phyloP scores from a whole-genome alignment of 2,329 filamentous ascomycete genomes.

The Fusarium incarnatum region DNA sequence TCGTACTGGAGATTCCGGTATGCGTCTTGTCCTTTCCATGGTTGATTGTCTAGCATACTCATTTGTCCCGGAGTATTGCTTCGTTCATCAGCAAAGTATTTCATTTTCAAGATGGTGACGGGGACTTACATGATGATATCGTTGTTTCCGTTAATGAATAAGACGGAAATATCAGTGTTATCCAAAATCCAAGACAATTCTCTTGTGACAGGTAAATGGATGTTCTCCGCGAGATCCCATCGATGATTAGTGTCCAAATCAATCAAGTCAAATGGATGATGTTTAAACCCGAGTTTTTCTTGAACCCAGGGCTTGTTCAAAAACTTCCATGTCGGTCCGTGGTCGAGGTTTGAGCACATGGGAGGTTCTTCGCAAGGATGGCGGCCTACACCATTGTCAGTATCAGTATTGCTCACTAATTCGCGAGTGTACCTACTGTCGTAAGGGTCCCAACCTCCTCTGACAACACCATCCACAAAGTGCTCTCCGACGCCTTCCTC shows the following conservation, averaged over 20 bases:
- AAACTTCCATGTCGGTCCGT: constrained; percentile 26
- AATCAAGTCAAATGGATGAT: constrained; percentile 13
- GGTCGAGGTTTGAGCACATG: constrained; percentile 19
- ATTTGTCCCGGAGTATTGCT: constrained; percentile 34
- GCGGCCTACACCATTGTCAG: not conserved
- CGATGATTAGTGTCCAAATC: constrained; percentile 13
- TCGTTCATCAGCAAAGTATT: not conserved
- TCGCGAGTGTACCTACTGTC: not conserved
- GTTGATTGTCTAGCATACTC: constrained; percentile 23
- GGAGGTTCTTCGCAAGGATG: constrained; percentile 22
- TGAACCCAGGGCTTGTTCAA: constrained; percentile 28
- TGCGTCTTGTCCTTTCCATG: not conserved
- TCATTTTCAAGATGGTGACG: rapidly evolving
- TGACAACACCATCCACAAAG: constrained; percentile 4
- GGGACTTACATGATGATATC: constrained; percentile 26
- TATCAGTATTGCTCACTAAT: too few relatives aligned
- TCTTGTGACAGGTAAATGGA: constrained; percentile 24
- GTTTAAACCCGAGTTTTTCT: constrained; percentile 19
- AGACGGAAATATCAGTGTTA: constrained; percentile 9
- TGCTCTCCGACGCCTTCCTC: constrained; percentile 16
- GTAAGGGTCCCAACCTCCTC: constrained; percentile 34
- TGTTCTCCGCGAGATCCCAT: constrained; percentile 16
- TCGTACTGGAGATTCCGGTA: constrained; percentile 3
- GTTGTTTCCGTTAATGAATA: constrained; percentile 22
- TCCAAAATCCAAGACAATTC: constrained; percentile 27